These are phyloP conservation scores for Fraxinus pennsylvanica DNA, from an alignment of 257 asterid species.

Conservation along the genomic window DNA sequence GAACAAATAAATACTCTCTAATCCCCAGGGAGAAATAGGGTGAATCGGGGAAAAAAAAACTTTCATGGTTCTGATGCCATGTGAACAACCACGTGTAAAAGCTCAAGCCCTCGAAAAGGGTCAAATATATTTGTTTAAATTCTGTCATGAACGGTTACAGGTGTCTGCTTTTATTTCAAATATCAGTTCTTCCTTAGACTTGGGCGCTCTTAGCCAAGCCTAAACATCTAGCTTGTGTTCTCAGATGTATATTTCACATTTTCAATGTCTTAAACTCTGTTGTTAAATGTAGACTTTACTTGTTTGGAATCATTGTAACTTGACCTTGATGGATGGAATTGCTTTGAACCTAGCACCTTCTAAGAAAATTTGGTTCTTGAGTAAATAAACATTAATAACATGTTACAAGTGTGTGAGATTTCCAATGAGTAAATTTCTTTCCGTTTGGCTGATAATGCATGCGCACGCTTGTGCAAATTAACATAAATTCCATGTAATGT, in stretches of 20 bases:
- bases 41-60: neutral
- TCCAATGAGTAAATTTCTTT: neutral
- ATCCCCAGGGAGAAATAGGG: too few species aligned
- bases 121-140: neutral
- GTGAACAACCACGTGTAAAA: neutral
- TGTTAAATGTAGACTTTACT: neutral
- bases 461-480: neutral
- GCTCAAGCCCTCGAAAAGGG: neutral
- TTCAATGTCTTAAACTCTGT: neutral
- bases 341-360: neutral
- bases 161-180: neutral
- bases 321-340: neutral
- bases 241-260: neutral
- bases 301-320: neutral
- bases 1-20: too few species aligned
- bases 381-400: neutral
- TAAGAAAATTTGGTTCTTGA: neutral
- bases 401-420: neutral
- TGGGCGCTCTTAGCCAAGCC: neutral
- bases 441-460: neutral
- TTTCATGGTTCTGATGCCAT: neutral
- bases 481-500: neutral
- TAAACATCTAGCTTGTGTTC: neutral
- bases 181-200: neutral
- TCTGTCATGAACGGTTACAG: neutral